phyloP scores from a whole-genome alignment of 139 green algal genomes.

The Micractinium sp. region DNA sequence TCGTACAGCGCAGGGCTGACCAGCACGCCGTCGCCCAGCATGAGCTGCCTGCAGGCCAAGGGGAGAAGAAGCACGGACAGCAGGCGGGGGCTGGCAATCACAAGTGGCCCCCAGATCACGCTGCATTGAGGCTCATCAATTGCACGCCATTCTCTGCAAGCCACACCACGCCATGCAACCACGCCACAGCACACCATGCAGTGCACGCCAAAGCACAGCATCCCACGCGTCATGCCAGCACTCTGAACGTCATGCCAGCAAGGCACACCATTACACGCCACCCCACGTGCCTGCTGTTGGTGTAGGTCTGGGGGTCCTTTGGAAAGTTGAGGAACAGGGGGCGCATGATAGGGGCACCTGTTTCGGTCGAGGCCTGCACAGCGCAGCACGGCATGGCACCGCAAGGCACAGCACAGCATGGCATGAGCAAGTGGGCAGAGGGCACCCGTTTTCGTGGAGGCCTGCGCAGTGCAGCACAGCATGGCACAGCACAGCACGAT shows the following conservation, averaged over 20 bases:
- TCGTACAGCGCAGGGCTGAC: constrained; percentile 65
- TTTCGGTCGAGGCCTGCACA: background rate
- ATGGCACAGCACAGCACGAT: too few relatives aligned
- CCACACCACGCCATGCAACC: too few relatives aligned
- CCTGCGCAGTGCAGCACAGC: background rate
- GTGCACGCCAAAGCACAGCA: background rate
- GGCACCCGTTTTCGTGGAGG: too few relatives aligned
- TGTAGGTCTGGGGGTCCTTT: constrained; percentile 28
- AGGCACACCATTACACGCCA: background rate
- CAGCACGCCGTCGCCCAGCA: constrained; percentile 69
- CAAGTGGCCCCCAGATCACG: too few relatives aligned
- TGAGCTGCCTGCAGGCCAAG: constrained; percentile 55
- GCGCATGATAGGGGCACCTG: constrained; percentile 55
- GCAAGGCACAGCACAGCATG: background rate
- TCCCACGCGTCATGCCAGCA: too few relatives aligned
- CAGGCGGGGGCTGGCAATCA: background rate
- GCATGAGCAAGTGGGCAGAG: background rate
- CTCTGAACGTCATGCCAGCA: too few relatives aligned
- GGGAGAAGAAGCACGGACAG: background rate
- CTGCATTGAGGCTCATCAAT: too few relatives aligned
- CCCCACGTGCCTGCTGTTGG: background rate
- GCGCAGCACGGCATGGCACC: background rate
- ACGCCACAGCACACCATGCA: background rate
- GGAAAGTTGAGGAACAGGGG: constrained; percentile 66
- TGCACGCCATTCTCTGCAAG: too few relatives aligned